phyloP scores from a whole-genome alignment of 2,329 filamentous ascomycete genomes.

The Aspergillus sojae region DNA sequence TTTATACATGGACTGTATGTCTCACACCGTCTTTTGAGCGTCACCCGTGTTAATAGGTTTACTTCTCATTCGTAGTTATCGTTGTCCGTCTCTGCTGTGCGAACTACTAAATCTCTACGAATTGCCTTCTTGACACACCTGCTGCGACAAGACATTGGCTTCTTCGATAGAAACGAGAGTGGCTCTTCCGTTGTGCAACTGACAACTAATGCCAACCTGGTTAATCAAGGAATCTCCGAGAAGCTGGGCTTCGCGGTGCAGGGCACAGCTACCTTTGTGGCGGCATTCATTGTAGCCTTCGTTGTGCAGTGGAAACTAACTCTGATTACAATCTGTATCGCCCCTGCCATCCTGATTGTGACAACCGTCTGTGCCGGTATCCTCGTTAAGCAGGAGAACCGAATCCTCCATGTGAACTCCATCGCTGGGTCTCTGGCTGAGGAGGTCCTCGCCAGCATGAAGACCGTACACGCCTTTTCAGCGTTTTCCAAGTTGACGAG shows the following conservation, averaged over 20 bases:
- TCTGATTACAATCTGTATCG: constrained; percentile 49
- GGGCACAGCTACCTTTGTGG: constrained; percentile 41
- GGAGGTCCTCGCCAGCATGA: constrained; percentile 52
- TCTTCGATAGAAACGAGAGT: constrained; percentile 4
- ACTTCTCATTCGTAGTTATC: neutral
- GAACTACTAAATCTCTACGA: constrained; percentile 1
- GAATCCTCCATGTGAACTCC: constrained; percentile 43
- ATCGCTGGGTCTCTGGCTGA: constrained; percentile 50
- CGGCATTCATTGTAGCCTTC: constrained; percentile 45
- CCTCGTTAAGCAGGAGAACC: constrained; percentile 27
- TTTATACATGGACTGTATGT: constrained; percentile 8
- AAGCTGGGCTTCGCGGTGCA: constrained; percentile 39
- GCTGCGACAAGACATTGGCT: constrained; percentile 8
- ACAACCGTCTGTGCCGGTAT: constrained; percentile 25
- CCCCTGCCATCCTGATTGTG: constrained; percentile 45
- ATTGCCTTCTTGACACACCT: constrained; percentile 2
- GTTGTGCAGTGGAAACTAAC: constrained; percentile 48
- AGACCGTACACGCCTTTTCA: constrained; percentile 53
- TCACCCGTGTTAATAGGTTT: neutral
- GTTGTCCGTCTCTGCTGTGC: constrained; percentile 1
- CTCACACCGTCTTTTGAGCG: no score
- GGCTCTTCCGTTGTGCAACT: constrained; percentile 9
- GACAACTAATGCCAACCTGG: constrained; percentile 35
- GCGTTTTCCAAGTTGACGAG: constrained; percentile 22
- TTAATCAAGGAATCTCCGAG: constrained; percentile 46